Conservation (phyloP, 2,329 filamentous ascomycete genomes). For the Pseudogymnoascus sp. region DNA sequence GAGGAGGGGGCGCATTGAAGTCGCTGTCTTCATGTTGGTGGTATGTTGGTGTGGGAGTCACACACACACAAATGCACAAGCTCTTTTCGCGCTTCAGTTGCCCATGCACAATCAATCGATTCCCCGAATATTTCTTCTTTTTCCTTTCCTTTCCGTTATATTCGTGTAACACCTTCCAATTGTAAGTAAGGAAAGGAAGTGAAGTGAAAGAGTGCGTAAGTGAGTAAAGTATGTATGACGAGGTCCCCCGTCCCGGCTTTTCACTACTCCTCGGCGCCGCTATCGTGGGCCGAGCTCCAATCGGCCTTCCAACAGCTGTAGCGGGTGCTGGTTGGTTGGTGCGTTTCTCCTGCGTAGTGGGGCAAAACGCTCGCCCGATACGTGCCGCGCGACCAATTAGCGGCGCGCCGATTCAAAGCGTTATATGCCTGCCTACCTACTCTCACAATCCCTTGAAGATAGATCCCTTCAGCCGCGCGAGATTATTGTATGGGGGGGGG, state of each 20-base stretch:
- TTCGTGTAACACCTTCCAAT: too few relatives aligned
- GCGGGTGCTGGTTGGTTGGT: not conserved
- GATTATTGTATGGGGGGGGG: too few relatives aligned
- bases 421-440: too few relatives aligned
- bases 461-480: too few relatives aligned
- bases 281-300: slow-evolving; percentile 3
- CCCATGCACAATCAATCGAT: not conserved
- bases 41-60: too few relatives aligned
- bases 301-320: not conserved
- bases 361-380: not conserved
- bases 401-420: not conserved
- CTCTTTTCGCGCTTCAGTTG: not conserved
- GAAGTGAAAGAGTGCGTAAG: not conserved
- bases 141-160: not conserved
- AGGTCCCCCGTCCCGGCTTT: not conserved
- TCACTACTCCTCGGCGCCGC: not conserved
- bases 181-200: too few relatives aligned
- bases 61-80: too few relatives aligned
- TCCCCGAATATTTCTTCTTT: not conserved
- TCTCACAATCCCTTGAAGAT: too few relatives aligned
- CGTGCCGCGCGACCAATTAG: not conserved
- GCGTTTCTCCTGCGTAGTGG: not conserved
- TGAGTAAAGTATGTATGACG: not conserved
- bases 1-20: not conserved
- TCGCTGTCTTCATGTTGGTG: not conserved